A percentile compares a stretch with the other conserved stretches of the same genome.
Evolutionary conservation across 306 rosid genomes (phyloP).

Genomic region (Dryas alaskensis): DNA sequence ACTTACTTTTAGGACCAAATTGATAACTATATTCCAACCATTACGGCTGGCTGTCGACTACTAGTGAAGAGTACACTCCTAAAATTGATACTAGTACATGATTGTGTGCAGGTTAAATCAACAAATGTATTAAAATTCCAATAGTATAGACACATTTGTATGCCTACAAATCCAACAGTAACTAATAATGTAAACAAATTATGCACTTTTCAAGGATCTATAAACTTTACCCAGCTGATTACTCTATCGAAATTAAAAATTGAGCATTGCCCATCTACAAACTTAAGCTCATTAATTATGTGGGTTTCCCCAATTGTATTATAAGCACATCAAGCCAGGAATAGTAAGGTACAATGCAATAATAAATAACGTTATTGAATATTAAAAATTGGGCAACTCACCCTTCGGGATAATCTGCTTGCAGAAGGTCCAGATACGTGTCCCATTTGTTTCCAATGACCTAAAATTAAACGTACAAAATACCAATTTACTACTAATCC

Average conservation of each 20-base stretch:
- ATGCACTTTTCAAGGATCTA: background rate
- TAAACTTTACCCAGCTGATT: background rate
- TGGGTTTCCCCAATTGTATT: background rate
- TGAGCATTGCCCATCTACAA: background rate
- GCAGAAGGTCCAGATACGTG: slow-evolving; percentile 79
- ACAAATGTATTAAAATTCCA: background rate
- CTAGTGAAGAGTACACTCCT: background rate
- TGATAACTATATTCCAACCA: background rate
- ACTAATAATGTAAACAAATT: background rate
- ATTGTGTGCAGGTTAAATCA: background rate
- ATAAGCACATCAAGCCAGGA: background rate
- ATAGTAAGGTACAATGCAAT: background rate
- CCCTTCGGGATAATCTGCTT: slow-evolving; percentile 92
- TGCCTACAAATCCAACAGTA: too few relatives aligned
- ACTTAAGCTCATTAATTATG: background rate
- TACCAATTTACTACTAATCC: background rate
- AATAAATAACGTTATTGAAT: background rate
- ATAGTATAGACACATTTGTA: background rate
- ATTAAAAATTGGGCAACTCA: slow-evolving; percentile 15
- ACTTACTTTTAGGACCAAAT: background rate
- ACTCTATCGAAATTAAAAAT: background rate
- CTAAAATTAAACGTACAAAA: slow-evolving; percentile 32
- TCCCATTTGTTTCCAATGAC: slow-evolving; percentile 99
- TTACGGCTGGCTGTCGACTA: background rate
- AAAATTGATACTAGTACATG: background rate